Percentiles rank a stretch among this genome's conserved stretches.
phyloP scores from a whole-genome alignment of 148 eudicot genomes.

The Selenicereus undatus region DNA sequence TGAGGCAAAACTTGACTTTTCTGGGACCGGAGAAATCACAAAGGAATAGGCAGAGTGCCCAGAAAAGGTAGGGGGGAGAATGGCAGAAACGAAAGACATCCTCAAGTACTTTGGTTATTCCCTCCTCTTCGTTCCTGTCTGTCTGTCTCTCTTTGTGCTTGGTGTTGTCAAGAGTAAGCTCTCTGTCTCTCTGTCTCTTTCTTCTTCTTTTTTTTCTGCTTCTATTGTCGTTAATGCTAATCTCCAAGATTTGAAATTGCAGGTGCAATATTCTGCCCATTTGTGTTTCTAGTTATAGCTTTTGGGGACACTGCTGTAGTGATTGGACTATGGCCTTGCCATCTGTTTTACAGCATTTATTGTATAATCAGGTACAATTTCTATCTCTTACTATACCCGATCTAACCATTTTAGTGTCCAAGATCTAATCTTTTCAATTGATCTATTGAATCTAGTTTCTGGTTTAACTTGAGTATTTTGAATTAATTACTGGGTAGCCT shows the following conservation, averaged over 20 bases:
- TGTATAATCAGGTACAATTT: slow-evolving; percentile 25
- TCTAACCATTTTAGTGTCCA: not conserved
- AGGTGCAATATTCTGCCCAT: slow-evolving; percentile 33
- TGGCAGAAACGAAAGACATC: slow-evolving; percentile 27
- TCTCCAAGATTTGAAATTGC: not conserved
- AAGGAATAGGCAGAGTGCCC: not conserved
- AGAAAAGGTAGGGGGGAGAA: not conserved
- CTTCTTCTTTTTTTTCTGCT: not conserved
- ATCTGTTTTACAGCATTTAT: slow-evolving; percentile 29
- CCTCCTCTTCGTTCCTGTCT: slow-evolving; percentile 28
- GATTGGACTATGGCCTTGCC: slow-evolving; percentile 34
- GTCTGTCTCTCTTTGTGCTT: slow-evolving; percentile 22
- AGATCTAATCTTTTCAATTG: slow-evolving; percentile 10
- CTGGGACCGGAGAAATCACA: not conserved
- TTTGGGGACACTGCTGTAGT: slow-evolving; percentile 33
- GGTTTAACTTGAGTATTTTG: not conserved
- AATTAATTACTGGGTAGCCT: not conserved
- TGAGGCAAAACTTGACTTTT: not conserved
- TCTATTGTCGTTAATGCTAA: not conserved
- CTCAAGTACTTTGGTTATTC: slow-evolving; percentile 26
- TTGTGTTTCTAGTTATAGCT: slow-evolving; percentile 30
- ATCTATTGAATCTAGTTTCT: not conserved
- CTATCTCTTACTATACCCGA: not conserved
- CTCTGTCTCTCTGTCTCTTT: not conserved
- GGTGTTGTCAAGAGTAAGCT: slow-evolving; percentile 27